Conservation (phyloP, 768 basidiomycete genomes). For the Collybia sordida region DNA sequence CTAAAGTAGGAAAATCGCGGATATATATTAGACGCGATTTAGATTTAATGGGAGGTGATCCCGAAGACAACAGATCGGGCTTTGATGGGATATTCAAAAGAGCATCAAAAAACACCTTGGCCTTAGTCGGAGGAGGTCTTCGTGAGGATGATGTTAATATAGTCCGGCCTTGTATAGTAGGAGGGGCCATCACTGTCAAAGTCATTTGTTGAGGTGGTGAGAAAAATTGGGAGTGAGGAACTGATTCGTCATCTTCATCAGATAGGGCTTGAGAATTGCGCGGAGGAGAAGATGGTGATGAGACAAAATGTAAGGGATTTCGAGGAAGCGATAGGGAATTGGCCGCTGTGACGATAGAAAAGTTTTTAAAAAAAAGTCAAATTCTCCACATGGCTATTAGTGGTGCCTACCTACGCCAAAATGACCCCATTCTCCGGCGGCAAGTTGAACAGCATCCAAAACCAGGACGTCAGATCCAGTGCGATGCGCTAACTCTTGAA, state of each 20-base stretch:
- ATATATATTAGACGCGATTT: conserved; percentile 80
- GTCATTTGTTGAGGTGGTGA: conserved; percentile 39
- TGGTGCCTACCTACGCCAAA: conserved; percentile 68
- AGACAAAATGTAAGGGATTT: conserved; percentile 75
- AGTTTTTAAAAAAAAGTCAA: not conserved
- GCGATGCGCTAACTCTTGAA: conserved; percentile 71
- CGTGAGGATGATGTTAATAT: conserved; percentile 41
- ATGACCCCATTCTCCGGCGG: conserved; percentile 83
- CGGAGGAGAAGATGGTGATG: conserved; percentile 23
- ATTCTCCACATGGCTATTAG: no score
- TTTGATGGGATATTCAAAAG: conserved; percentile 62
- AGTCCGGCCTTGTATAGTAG: conserved; percentile 34
- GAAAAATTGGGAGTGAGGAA: conserved; percentile 27
- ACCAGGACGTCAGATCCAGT: conserved; percentile 81
- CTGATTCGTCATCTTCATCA: conserved; percentile 47
- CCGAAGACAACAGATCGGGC: conserved; percentile 20
- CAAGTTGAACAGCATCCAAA: conserved; percentile 80
- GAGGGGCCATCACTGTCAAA: conserved; percentile 39
- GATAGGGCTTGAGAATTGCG: conserved; percentile 28
- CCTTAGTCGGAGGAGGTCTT: conserved; percentile 51
- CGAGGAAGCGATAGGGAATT: conserved; percentile 62
- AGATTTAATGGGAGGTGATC: conserved; percentile 19
- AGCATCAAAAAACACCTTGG: conserved; percentile 74
- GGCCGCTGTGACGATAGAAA: conserved; percentile 50
- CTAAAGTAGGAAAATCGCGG: conserved; percentile 77